phyloP scores from a whole-genome alignment of 1,284 basidiomycete genomes.

The Apiotrichum akiyoshidainum region DNA sequence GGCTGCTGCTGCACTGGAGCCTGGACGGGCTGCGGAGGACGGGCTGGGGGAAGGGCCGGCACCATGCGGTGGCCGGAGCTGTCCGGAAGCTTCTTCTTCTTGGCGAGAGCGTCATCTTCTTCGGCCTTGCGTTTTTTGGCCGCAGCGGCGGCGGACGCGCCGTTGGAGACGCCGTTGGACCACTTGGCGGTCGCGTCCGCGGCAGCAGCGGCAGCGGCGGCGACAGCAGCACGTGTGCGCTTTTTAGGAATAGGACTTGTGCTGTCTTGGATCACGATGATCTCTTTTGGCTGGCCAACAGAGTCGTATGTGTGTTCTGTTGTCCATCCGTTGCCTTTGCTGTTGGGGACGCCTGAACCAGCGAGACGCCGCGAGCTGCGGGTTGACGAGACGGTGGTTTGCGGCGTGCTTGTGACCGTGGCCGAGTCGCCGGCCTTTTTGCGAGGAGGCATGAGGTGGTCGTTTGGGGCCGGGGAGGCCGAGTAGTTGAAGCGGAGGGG shows the following conservation, averaged over 20 bases:
- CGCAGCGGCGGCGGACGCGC: neutral
- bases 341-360: constrained; percentile 10
- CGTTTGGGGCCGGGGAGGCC: constrained; percentile 26
- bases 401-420: constrained; percentile 22
- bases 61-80: constrained; percentile 2
- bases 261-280: constrained; percentile 47
- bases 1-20: neutral
- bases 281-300: constrained; percentile 42
- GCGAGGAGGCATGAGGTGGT: constrained; percentile 36
- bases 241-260: constrained; percentile 37
- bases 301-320: constrained; percentile 47
- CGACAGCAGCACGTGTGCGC: constrained; percentile 42
- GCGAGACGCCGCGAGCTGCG: constrained; percentile 16
- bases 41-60: neutral
- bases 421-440: constrained; percentile 32
- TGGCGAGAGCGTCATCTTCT: constrained; percentile 25
- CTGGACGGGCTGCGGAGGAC: neutral
- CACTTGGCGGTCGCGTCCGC: constrained; percentile 6
- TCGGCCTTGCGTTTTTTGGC: constrained; percentile 43
- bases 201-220: constrained; percentile 25
- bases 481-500: constrained; percentile 46
- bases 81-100: constrained; percentile 29
- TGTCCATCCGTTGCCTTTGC: constrained; percentile 40
- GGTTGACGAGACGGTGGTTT: constrained; percentile 19
- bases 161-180: constrained; percentile 14